Evolutionary conservation across 1,139 yeast genomes (phyloP).

Genomic region (Sugiyamaella novakii): DNA sequence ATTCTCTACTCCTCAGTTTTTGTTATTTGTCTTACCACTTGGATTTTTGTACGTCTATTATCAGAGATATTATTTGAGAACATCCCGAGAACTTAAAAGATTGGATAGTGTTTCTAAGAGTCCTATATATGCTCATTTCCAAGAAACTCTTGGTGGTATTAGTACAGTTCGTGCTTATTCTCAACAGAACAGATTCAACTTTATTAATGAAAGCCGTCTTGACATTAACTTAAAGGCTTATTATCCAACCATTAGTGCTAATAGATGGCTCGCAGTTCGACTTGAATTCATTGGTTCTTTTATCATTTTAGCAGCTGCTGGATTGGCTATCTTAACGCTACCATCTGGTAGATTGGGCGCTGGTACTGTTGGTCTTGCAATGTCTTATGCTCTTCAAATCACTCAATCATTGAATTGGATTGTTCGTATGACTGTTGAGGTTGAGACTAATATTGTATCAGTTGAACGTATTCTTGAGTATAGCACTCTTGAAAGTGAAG

Average conservation of each 20-base stretch:
- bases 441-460: constrained; percentile 93
- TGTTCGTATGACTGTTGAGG: constrained; percentile 97
- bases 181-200: constrained; percentile 72
- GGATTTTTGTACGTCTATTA: constrained; percentile 72
- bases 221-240: constrained; percentile 88
- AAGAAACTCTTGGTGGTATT: constrained; percentile 89
- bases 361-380: constrained; percentile 90
- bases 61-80: constrained; percentile 84
- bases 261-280: constrained; percentile 96
- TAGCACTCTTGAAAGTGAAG: constrained; percentile 73
- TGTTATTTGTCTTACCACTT: constrained; percentile 71
- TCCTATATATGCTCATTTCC: constrained; percentile 96
- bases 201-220: constrained; percentile 72
- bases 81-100: constrained; percentile 94
- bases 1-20: constrained; percentile 85
- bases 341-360: constrained; percentile 72
- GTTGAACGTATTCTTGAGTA: constrained; percentile 95
- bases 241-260: constrained; percentile 91
- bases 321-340: constrained; percentile 71
- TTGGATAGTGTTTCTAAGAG: constrained; percentile 90
- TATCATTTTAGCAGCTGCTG: constrained; percentile 83
- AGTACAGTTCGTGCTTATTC: constrained; percentile 86
- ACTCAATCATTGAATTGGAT: constrained; percentile 96
- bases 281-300: constrained; percentile 87
- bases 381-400: constrained; percentile 87